phyloP scores from a whole-genome alignment of 352 stramenopile species.

The Globisporangium nodosum region DNA sequence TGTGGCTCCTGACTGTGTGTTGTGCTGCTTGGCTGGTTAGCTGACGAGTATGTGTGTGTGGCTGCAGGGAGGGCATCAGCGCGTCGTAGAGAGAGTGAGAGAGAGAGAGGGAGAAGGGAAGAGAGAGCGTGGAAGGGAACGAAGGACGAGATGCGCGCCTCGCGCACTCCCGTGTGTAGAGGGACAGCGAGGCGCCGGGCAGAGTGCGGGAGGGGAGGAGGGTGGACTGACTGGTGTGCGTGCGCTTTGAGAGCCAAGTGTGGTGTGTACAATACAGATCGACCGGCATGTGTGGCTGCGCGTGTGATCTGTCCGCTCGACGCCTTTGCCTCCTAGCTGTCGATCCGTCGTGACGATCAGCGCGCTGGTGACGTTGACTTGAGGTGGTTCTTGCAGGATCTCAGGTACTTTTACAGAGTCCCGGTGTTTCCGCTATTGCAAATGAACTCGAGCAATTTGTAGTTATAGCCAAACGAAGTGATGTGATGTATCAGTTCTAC shows the following conservation, averaged over 20 bases:
- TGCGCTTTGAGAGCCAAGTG: conserved; percentile 4
- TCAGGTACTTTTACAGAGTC: too few relatives aligned
- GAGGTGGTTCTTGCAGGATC: too few relatives aligned
- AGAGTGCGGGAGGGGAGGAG: background rate
- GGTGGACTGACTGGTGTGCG: conserved; percentile 9
- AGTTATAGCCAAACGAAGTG: too few relatives aligned
- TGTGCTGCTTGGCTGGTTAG: conserved; percentile 1
- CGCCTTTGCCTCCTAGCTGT: background rate
- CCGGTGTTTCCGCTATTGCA: too few relatives aligned
- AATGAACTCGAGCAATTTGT: too few relatives aligned
- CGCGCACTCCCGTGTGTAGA: background rate
- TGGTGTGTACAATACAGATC: conserved; percentile 26
- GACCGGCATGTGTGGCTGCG: conserved; percentile 7
- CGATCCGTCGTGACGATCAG: too few relatives aligned
- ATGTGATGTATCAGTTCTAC: too few relatives aligned
- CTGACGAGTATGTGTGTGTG: background rate
- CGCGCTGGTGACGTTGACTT: too few relatives aligned
- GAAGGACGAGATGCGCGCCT: background rate
- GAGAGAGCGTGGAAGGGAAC: background rate
- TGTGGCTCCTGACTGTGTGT: background rate
- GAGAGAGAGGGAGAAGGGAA: background rate
- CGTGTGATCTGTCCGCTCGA: background rate
- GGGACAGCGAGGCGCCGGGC: background rate
- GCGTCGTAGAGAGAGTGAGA: conserved; percentile 36
- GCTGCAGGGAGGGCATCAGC: conserved; percentile 61